Evolutionary conservation across 495 filamentous ascomycete species (phyloP), one percentile per base, ranked within the genome.

Genomic region (Penicillium bovifimosum): DNA sequence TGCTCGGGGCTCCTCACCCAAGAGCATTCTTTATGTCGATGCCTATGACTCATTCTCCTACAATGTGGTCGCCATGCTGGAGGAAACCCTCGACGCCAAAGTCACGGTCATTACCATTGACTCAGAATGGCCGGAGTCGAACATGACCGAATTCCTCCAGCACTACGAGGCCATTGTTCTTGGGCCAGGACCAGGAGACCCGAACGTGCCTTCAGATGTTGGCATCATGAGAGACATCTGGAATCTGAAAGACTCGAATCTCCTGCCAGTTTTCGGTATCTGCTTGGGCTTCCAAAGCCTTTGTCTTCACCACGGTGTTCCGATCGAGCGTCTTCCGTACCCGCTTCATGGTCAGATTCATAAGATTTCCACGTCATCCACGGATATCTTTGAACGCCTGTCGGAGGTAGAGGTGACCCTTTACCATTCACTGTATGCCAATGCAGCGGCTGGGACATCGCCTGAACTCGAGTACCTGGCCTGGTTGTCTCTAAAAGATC

Each of bases 11-110:
- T 28, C 38, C 1, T 39, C 50, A 11, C 43, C 42, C 33, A 75
- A 68, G 35, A 79, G 72, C 40, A 82, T 96, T 46, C 81, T 98
- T 39, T 91, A 93, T 66, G 70, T 98, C 38, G 93, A 98, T 64
- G 90, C 91, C 46, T 95, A 95, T 62, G 93, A 96, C 70, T 96
- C 91, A 47, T 96, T 96, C 73, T 85, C 91, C 38, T 88, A 95
- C 71, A 96, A 96, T 74, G 91, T 96, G 53, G 80, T 91, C 39
- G 78, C 85, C 13, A 82, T 93, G 57, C 77, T 96, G 14, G 75
- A 83, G 54, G 81, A 85, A 8, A 73, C 74, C 13, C 71, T 90
- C 9, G 66, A 72, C 42, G 88, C 79, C 24, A 72, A 82, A 18
- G 85, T 96, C 41, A 82, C 80, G 6, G 78, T 84, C 10, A 76